Base-by-base conservation (phyloP, 768 basidiomycete species). In the Russula vinacea region DNA sequence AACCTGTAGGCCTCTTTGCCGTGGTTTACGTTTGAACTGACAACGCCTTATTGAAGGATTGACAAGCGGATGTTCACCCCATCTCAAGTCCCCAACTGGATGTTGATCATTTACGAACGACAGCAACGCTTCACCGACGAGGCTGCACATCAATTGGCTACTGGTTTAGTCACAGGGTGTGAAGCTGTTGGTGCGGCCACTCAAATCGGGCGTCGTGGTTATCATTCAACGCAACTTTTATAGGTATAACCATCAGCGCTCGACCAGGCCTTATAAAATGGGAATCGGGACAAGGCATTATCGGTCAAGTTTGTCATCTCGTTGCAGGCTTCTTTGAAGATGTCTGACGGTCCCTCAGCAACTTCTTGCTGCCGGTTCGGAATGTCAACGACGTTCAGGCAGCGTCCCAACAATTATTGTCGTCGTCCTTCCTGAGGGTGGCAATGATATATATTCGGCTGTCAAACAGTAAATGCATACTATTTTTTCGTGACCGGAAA, bases 401-500 rank as follows among this genome's bases (percentile, higher is more conserved):
- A 73, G 70, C 6, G 74, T 77, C 0, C 88, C 90, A 0, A 77
- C 76, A 9, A 77, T 92, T 2, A 78, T 90, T 26, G 83, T 92
- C 1, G 81, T 85, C 32, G 73, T 92, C 45, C 78, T 92, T 22
- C 91, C 90, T 0, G 87, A 92, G 65, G 83, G 82, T 1, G 87
- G 85, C 1, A 85, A 87, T 47, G 89, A 92, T 56, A 83, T 90
- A 11, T 92, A 92, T 68, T 85, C 81, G 2, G 83, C 84, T 22
- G 82, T 92, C 29, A 92, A 92, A 75, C 86, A 90, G 90, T 92
- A 70, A 66, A 85, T 79, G 0, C 35, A 58, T 10, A 35, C 22
- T n/a, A 11, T 52, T 44, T 62, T 5, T 55, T 40, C 22, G 45
- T 26, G 37, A 49, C 45, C 35, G 19, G 50, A 32, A 50, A 24